A percentile compares a stretch with the other conserved stretches of the same genome.
phyloP scores from a whole-genome alignment of 805 yeast species.

The Candida silvatica region DNA sequence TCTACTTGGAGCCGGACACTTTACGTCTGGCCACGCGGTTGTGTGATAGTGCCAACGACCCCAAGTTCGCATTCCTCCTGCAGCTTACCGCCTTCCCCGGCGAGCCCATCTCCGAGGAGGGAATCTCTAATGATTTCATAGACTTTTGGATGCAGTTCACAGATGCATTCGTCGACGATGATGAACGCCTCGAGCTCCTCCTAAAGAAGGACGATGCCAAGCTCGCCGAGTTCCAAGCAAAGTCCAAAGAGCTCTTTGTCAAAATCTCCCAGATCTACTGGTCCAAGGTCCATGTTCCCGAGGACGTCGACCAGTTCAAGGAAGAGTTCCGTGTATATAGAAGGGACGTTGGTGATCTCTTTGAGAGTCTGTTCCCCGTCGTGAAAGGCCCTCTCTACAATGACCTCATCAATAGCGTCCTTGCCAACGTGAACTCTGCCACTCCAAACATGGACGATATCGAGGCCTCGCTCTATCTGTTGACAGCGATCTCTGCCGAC shows the following conservation, averaged over 20 bases:
- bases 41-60: slow-evolving; percentile 25
- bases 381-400: slow-evolving; percentile 45
- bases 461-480: slow-evolving; percentile 55
- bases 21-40: slow-evolving; percentile 32
- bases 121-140: slow-evolving; percentile 43
- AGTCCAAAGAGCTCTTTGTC: slow-evolving; percentile 33
- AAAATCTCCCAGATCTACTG: slow-evolving; percentile 58
- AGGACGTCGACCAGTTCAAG: slow-evolving; percentile 25
- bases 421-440: slow-evolving; percentile 12
- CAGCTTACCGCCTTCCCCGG: slow-evolving; percentile 50
- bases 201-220: slow-evolving; percentile 27
- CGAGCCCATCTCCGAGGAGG: slow-evolving; percentile 51
- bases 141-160: slow-evolving; percentile 65
- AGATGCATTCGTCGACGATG: slow-evolving; percentile 45
- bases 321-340: slow-evolving; percentile 64
- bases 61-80: slow-evolving; percentile 39
- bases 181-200: slow-evolving; percentile 24
- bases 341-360: slow-evolving; percentile 66
- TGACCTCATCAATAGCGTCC: slow-evolving; percentile 30
- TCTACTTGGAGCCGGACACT: slow-evolving; percentile 39
- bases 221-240: slow-evolving; percentile 18
- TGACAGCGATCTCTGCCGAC: slow-evolving; percentile 49
- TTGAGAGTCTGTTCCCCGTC: slow-evolving; percentile 62
- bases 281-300: slow-evolving; percentile 48
- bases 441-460: slow-evolving; percentile 28